Conservation (phyloP, 495 filamentous ascomycete species). For the Aspergillus sclerotiicarbonarius region DNA sequence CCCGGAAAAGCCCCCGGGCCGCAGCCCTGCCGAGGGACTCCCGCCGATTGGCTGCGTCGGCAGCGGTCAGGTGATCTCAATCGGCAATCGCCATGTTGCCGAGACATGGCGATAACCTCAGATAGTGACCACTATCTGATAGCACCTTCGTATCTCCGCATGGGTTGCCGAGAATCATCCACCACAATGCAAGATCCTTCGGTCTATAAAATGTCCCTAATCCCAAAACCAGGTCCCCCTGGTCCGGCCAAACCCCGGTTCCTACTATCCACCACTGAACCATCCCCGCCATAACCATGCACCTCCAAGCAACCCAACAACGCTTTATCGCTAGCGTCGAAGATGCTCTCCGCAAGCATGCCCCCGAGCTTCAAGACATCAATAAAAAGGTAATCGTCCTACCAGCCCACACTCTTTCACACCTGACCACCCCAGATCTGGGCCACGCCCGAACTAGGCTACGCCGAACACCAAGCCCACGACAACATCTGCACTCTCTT, state of each 20-base stretch:
- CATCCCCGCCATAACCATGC: constrained; percentile 19
- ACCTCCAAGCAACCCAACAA: constrained; percentile 24
- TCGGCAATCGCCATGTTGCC: neutral
- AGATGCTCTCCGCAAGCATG: constrained; percentile 27
- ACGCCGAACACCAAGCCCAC: constrained; percentile 53
- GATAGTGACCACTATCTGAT: neutral
- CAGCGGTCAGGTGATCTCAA: constrained; percentile 11
- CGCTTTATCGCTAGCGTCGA: constrained; percentile 31
- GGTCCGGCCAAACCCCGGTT: neutral
- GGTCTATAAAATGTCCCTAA: neutral
- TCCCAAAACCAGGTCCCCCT: neutral
- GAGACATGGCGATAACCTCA: neutral
- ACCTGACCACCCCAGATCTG: constrained; percentile 30
- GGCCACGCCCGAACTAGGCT: constrained; percentile 55
- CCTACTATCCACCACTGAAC: neutral
- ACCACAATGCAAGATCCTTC: neutral
- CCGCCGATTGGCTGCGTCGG: constrained; percentile 33
- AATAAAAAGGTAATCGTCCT: constrained; percentile 41
- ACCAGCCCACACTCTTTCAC: neutral
- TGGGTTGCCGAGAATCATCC: neutral
- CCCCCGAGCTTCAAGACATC: constrained; percentile 39
- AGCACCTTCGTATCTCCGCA: neutral
- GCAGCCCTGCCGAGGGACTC: constrained; percentile 13
- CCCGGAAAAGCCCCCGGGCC: neutral
- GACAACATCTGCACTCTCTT: constrained; percentile 49